These are phyloP conservation scores for Fusarium humuli DNA, from an alignment of 2,329 filamentous ascomycete genomes.

Conservation along the genomic window DNA sequence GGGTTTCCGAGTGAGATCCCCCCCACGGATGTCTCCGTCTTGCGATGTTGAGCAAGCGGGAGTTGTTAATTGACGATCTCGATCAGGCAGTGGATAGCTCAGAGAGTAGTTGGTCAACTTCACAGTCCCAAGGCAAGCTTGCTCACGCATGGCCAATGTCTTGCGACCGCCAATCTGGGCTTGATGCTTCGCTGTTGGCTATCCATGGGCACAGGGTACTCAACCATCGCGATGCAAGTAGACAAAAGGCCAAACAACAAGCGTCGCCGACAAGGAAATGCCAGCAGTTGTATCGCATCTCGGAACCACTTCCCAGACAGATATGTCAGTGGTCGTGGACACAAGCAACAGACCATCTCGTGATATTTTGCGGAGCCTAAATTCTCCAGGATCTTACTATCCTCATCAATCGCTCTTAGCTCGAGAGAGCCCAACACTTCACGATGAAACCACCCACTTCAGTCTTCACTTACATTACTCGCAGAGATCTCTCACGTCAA, in stretches of 20 bases:
- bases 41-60: background rate
- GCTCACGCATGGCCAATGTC: background rate
- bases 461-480: background rate
- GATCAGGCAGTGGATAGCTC: background rate
- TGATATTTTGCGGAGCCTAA: background rate
- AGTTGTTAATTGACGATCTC: background rate
- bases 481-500: background rate
- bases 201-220: background rate
- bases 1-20: no score
- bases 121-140: rapidly evolving
- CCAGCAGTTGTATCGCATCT: rapidly evolving
- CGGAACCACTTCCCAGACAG: background rate
- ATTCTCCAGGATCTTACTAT: background rate
- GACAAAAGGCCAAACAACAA: background rate
- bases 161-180: background rate
- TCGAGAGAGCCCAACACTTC: rapidly evolving
- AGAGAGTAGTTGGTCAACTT: rapidly evolving
- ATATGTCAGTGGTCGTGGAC: no score
- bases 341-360: no score
- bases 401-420: background rate
- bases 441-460: conserved; percentile 3
- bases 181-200: rapidly evolving
- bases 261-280: rapidly evolving
- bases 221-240: background rate
- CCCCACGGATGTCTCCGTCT: no score